phyloP scores from a whole-genome alignment of 2,329 filamentous ascomycete species.

The Trematosphaeria pertusa region DNA sequence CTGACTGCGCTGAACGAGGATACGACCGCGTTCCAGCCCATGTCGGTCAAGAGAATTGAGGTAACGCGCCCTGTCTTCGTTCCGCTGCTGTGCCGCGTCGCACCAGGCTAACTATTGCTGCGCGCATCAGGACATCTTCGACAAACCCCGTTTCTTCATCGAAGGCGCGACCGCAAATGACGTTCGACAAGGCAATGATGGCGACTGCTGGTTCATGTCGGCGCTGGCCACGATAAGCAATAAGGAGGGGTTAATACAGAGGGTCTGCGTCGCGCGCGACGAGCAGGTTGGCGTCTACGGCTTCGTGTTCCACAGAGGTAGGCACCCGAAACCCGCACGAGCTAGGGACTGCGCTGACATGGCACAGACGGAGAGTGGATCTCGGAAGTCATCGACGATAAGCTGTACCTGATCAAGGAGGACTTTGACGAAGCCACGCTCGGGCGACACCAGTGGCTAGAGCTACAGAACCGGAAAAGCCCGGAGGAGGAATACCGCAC shows the following conservation, averaged over 20 bases:
- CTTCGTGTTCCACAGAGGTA: conserved; percentile 79
- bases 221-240: conserved; percentile 79
- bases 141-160: conserved; percentile 76
- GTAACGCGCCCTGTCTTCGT: conserved; percentile 38
- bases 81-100: conserved; percentile 12
- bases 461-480: conserved; percentile 73
- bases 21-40: conserved; percentile 60
- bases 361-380: conserved; percentile 82
- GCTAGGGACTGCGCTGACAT: conserved; percentile 27
- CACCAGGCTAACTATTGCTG: conserved; percentile 23
- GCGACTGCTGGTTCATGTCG: conserved; percentile 88
- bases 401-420: conserved; percentile 82
- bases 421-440: conserved; percentile 79
- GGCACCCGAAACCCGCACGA: conserved; percentile 14
- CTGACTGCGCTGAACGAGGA: conserved; percentile 56
- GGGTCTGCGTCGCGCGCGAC: conserved; percentile 74
- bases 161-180: conserved; percentile 79
- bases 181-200: conserved; percentile 77
- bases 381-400: conserved; percentile 89
- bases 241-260: conserved; percentile 73
- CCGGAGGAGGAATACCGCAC: conserved; percentile 72
- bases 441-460: conserved; percentile 75
- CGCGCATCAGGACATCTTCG: conserved; percentile 74
- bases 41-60: conserved; percentile 74
- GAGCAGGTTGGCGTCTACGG: conserved; percentile 81